phyloP scores from a whole-genome alignment of 441 rosid species.

The Gossypium davidsonii region DNA sequence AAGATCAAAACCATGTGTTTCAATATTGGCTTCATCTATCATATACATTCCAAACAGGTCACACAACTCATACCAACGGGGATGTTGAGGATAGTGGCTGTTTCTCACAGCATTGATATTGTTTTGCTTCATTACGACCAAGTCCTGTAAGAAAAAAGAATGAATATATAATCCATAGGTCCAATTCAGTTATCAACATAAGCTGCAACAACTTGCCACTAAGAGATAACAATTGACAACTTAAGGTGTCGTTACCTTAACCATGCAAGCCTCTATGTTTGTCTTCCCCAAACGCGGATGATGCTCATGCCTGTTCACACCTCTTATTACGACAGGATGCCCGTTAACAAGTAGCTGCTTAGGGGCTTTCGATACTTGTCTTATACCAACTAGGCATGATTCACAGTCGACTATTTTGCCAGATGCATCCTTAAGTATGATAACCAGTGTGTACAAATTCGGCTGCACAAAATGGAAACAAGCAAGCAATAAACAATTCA shows the following conservation, averaged over 20 bases:
- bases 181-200: constrained; percentile 4
- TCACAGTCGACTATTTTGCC: constrained; percentile 83
- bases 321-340: constrained; percentile 79
- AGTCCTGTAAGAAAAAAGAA: constrained; percentile 50
- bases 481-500: constrained; percentile 14
- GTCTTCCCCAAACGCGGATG: constrained; percentile 98
- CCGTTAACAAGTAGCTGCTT: constrained; percentile 92
- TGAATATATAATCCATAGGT: constrained; percentile 3
- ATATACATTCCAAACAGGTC: constrained; percentile 95
- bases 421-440: constrained; percentile 74
- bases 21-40: constrained; percentile 98
- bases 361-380: constrained; percentile 77
- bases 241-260: constrained; percentile 54
- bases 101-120: constrained; percentile 95
- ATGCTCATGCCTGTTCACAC: constrained; percentile 98
- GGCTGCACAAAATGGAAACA: constrained; percentile 49
- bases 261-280: constrained; percentile 93
- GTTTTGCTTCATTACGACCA: constrained; percentile 86
- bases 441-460: constrained; percentile 68
- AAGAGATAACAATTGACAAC: constrained; percentile 8
- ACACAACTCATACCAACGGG: constrained; percentile 95
- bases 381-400: constrained; percentile 82
- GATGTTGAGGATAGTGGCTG: constrained; percentile 98
- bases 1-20: constrained; percentile 88
- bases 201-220: constrained; percentile 8